Conservation (phyloP, 2,329 filamentous ascomycete genomes). For the Botryotinia narcissicola region DNA sequence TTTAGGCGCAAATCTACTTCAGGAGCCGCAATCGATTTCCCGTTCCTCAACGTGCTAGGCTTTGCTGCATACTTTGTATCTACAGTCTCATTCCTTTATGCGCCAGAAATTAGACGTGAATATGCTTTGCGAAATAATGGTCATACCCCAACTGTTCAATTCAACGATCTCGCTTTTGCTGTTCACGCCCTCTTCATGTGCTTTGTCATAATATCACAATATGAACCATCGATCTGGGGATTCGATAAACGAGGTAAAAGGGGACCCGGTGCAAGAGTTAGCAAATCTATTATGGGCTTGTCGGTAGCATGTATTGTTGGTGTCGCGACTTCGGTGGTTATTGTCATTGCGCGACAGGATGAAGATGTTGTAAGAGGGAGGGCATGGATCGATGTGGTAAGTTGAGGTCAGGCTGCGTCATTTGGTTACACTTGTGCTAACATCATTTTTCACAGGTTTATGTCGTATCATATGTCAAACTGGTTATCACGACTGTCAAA, state of each 20-base stretch:
- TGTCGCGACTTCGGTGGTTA: constrained; percentile 48
- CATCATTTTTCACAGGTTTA: constrained; percentile 43
- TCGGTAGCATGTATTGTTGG: constrained; percentile 65
- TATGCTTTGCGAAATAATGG: constrained; percentile 78
- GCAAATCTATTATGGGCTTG: constrained; percentile 64
- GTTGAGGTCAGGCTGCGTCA: background rate
- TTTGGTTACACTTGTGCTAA: background rate
- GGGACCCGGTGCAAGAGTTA: constrained; percentile 54
- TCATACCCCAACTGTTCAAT: constrained; percentile 76
- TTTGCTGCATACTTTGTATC: constrained; percentile 75
- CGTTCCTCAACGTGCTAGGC: constrained; percentile 67
- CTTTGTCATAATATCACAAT: constrained; percentile 72
- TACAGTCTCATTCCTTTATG: constrained; percentile 74
- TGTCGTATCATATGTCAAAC: constrained; percentile 81
- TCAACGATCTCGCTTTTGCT: constrained; percentile 90
- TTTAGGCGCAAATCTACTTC: constrained; percentile 71
- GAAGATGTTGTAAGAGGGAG: constrained; percentile 48
- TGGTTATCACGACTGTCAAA: constrained; percentile 85
- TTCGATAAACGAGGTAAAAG: constrained; percentile 57
- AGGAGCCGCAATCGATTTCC: constrained; percentile 86
- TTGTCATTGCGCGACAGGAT: constrained; percentile 43
- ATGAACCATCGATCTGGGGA: constrained; percentile 70
- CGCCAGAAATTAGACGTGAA: constrained; percentile 70
- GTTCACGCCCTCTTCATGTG: constrained; percentile 75
- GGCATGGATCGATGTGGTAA: constrained; percentile 59